phyloP scores from a whole-genome alignment of 768 basidiomycete genomes.

The Gymnopilus junonius region DNA sequence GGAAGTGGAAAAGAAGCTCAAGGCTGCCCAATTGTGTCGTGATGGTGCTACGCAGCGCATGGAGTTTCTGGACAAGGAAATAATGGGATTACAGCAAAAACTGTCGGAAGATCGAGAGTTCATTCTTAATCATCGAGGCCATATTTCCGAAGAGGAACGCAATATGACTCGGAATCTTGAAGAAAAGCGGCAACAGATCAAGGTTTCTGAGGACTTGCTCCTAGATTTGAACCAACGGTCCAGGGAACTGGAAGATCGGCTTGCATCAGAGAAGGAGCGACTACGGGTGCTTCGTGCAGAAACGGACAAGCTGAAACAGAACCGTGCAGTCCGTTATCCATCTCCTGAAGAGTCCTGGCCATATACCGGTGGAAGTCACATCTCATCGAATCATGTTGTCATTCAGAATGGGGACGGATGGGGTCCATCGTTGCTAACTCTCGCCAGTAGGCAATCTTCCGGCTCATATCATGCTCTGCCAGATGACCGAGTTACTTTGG shows the following conservation, averaged over 20 bases:
- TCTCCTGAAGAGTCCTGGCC: constrained; percentile 15
- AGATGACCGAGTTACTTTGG: not conserved
- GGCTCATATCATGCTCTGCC: not conserved
- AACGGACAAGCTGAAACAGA: constrained; percentile 53
- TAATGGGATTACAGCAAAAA: constrained; percentile 55
- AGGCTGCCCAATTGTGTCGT: constrained; percentile 63
- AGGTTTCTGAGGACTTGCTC: constrained; percentile 69
- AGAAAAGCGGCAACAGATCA: constrained; percentile 61
- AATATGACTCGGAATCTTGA: constrained; percentile 58
- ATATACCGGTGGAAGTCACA: constrained; percentile 6
- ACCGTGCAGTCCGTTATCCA: constrained; percentile 35
- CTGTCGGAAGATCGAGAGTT: constrained; percentile 59
- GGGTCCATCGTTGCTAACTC: constrained; percentile 1
- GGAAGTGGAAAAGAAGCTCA: constrained; percentile 90
- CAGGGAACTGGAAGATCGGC: constrained; percentile 73
- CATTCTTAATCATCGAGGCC: constrained; percentile 47
- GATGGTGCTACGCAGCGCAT: constrained; percentile 65
- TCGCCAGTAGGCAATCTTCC: not conserved
- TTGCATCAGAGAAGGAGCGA: constrained; percentile 64
- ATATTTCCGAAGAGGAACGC: constrained; percentile 55
- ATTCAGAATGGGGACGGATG: constrained; percentile 14
- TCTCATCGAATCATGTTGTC: not conserved
- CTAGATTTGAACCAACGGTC: constrained; percentile 65
- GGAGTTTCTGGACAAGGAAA: constrained; percentile 64
- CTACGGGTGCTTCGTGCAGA: constrained; percentile 62